phyloP scores from a whole-genome alignment of 169 alveolate genomes.

The Eimeria falciformis region DNA sequence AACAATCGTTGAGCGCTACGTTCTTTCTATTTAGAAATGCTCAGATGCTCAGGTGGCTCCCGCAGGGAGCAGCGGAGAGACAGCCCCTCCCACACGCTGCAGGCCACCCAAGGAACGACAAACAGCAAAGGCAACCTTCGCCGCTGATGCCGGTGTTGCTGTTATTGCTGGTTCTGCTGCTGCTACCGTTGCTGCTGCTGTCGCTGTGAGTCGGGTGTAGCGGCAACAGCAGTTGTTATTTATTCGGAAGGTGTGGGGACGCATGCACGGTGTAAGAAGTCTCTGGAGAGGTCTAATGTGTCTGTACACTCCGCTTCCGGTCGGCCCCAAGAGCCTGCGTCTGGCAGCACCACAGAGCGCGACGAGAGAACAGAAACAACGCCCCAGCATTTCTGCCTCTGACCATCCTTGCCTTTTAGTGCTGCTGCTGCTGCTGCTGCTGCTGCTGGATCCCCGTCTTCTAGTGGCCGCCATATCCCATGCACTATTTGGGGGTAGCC shows the following conservation, averaged over 20 bases:
- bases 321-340: constrained; percentile 35
- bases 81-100: too few relatives aligned
- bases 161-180: background rate
- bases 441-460: constrained; percentile 1
- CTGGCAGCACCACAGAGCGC: constrained; percentile 49
- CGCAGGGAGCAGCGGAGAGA: too few relatives aligned
- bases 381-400: background rate
- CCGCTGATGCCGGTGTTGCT: constrained; percentile 8
- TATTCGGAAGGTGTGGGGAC: background rate
- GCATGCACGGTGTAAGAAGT: background rate
- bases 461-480: constrained; percentile 64
- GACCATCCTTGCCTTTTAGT: background rate
- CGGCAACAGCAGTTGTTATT: background rate
- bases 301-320: background rate
- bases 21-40: too few relatives aligned
- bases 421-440: constrained; percentile 17
- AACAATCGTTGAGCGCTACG: too few relatives aligned
- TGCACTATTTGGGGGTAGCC: constrained; percentile 72
- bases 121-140: too few relatives aligned
- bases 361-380: background rate
- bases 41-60: too few relatives aligned
- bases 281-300: background rate
- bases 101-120: too few relatives aligned
- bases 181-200: constrained; percentile 25
- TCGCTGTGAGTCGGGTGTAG: background rate